phyloP scores from a whole-genome alignment of 768 basidiomycete species.

The Porpolomopsis calyptriformis region DNA sequence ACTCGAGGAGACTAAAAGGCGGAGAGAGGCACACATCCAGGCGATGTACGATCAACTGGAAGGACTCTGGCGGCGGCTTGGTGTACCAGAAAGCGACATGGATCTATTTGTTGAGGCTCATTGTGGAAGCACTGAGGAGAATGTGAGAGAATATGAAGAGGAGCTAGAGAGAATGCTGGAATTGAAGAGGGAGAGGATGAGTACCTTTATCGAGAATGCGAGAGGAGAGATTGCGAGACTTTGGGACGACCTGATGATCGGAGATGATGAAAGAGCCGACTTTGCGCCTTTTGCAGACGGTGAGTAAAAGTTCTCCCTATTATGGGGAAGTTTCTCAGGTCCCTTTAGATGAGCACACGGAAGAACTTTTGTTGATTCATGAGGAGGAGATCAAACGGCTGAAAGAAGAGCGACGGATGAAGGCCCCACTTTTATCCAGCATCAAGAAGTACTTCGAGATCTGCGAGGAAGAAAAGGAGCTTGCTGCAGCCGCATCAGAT shows the following conservation, averaged over 20 bases:
- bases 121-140: constrained; percentile 70
- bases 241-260: constrained; percentile 81
- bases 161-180: constrained; percentile 88
- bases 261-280: constrained; percentile 69
- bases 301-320: constrained; percentile 23
- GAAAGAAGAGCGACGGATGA: constrained; percentile 72
- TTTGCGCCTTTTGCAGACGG: constrained; percentile 81
- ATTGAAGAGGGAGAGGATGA: constrained; percentile 80
- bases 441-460: constrained; percentile 89
- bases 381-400: constrained; percentile 76
- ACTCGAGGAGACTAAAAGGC: constrained; percentile 63
- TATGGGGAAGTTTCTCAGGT: constrained; percentile 3
- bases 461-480: constrained; percentile 79
- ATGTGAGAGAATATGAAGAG: constrained; percentile 73
- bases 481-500: constrained; percentile 71
- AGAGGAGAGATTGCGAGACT: constrained; percentile 69
- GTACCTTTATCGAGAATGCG: constrained; percentile 71
- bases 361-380: constrained; percentile 76
- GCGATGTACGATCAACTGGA: constrained; percentile 90
- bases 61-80: constrained; percentile 79
- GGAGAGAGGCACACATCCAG: constrained; percentile 79
- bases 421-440: constrained; percentile 61
- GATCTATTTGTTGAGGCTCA: constrained; percentile 87
- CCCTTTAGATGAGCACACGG: constrained; percentile 68
- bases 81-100: constrained; percentile 69